Base-by-base conservation (phyloP, 805 yeast species). In the Scheffersomyces spartinae region DNA sequence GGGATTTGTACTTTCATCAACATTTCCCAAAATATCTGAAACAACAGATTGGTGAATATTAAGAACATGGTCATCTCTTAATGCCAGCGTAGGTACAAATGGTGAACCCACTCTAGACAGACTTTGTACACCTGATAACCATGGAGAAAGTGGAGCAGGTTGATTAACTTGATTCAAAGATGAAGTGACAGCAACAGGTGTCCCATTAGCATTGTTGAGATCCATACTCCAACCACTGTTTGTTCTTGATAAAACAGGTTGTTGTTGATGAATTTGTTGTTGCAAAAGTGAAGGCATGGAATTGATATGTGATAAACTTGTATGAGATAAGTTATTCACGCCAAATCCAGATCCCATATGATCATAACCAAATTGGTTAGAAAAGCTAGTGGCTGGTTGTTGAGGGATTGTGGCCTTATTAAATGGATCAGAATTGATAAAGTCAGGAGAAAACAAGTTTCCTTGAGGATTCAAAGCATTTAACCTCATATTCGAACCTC, bases 181-280 rank as follows among this genome's bases (percentile, higher is more conserved):
- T 4, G 45, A 45, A 14, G 41, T 41, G 3, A 34, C 42, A 4
- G 44, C 26, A 7, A 40, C 47, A 2, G 59, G 54, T 3, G 57
- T 47, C 39, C 37, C 14, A 41, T 38, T 17, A 47, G 26, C 2
- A 39, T 29, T 17, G 33, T 25, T 11, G 29, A 11, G 13, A 30
- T 57, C 62, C 23, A 59, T 34, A 1, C 52, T 62, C 66, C 66
- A 60, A 9, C 58, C 57, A 28, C 55, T 47, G 31, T 47, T 55
- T 16, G 46, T 45, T 18, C 61, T 35, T 2, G 55, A 43, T 28
- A 56, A 42, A 21, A 35, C 33, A 3, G 58, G 51, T 28, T 49
- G 57, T 14, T 48, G 47, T 28, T 42, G 49, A 15, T 46, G 45
- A 17, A 47, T 45, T 31, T 49, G 57, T 15, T 42, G 52, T 22